A percentile compares a stretch with the other conserved stretches of the same genome.
Conservation (phyloP, 2,329 filamentous ascomycete species). For the Botrytis fragariae region DNA sequence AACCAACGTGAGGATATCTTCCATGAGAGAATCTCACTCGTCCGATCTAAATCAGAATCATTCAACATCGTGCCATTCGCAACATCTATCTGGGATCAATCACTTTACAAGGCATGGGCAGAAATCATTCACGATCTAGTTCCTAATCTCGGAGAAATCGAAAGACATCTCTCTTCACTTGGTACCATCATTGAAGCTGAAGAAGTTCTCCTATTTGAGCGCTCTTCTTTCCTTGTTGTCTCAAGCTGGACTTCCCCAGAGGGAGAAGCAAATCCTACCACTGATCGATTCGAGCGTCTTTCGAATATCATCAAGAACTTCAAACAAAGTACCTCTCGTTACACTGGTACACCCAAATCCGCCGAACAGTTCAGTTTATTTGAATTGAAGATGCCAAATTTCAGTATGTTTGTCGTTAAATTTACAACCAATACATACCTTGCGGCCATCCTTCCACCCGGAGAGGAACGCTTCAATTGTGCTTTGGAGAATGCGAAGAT, state of each 20-base stretch:
- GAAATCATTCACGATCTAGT: constrained; percentile 97
- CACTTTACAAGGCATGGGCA: constrained; percentile 96
- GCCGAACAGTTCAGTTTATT: constrained; percentile 78
- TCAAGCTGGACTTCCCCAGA: constrained; percentile 79
- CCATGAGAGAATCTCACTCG: constrained; percentile 74
- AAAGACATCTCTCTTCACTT: constrained; percentile 77
- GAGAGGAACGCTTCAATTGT: constrained; percentile 86
- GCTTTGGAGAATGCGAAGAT: constrained; percentile 88
- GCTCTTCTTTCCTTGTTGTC: constrained; percentile 95
- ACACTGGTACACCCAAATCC: constrained; percentile 76
- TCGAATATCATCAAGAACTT: constrained; percentile 98
- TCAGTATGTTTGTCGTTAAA: constrained; percentile 92
- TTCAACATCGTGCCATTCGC: constrained; percentile 85
- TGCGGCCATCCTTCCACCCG: constrained; percentile 85
- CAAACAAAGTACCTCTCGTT: constrained; percentile 78
- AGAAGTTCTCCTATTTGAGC: constrained; percentile 91
- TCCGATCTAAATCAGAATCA: constrained; percentile 70
- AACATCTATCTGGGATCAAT: constrained; percentile 98
- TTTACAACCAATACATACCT: constrained; percentile 98
- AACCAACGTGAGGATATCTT: constrained; percentile 78
- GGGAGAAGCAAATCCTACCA: constrained; percentile 78
- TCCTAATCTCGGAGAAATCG: constrained; percentile 87
- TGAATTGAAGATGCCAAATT: constrained; percentile 75
- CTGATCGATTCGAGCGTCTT: constrained; percentile 90
- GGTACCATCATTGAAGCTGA: constrained; percentile 86